These are phyloP conservation scores for Podospora pseudoanserina DNA, from an alignment of 495 filamentous ascomycete genomes.

Conservation along the genomic window DNA sequence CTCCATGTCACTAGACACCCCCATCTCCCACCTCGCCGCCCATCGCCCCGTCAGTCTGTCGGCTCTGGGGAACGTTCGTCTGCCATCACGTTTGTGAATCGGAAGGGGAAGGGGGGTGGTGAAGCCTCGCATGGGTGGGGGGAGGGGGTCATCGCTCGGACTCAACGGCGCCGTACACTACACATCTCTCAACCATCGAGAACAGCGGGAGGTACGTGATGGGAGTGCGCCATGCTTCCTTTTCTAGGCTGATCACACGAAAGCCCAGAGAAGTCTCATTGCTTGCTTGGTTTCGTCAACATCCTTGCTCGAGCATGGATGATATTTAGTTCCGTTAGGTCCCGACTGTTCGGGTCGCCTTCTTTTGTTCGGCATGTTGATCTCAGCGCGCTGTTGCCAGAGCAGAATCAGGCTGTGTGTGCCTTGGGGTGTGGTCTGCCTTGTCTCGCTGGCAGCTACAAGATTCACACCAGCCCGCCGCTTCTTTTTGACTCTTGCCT, in stretches of 20 bases:
- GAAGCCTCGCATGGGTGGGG: not conserved
- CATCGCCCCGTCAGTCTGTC: conserved; percentile 1
- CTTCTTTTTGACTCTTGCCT: not conserved
- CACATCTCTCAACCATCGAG: not conserved
- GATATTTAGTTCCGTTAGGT: not conserved
- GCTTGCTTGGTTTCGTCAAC: not conserved
- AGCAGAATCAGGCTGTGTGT: conserved; percentile 8
- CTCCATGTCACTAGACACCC: not conserved
- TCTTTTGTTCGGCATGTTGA: not conserved
- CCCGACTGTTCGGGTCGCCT: conserved; percentile 3
- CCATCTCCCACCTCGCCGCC: not conserved
- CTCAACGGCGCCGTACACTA: not conserved
- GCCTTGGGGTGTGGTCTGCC: conserved; percentile 15
- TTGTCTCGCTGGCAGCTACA: not conserved
- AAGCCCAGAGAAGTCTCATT: not conserved
- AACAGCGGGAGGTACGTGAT: not conserved
- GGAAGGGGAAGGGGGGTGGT: not conserved
- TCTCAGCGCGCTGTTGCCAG: not conserved
- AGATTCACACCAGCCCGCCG: not conserved
- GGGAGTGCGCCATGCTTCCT: not conserved
- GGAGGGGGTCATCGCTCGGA: not conserved
- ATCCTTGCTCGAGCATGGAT: not conserved
- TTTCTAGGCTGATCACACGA: not conserved
- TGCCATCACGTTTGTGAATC: not conserved
- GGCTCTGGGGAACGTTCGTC: not conserved